A percentile compares a stretch with the other conserved stretches of the same genome.
Conservation (phyloP, 441 rosid species). For the Populus hybrid region DNA sequence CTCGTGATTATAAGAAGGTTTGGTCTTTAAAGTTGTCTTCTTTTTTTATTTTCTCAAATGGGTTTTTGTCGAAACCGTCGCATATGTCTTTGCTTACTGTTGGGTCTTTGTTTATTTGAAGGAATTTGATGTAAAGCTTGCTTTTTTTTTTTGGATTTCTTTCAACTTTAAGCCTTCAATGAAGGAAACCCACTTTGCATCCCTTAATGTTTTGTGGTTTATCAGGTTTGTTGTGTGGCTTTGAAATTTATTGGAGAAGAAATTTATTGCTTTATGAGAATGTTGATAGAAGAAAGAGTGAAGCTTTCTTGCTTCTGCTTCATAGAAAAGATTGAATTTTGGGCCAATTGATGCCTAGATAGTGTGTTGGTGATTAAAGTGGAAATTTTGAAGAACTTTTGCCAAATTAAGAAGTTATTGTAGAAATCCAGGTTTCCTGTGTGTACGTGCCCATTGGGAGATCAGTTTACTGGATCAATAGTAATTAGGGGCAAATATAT, state of each 20-base stretch:
- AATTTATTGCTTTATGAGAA: neutral
- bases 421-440: neutral
- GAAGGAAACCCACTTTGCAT: neutral
- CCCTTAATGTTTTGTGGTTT: neutral
- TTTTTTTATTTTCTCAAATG: neutral
- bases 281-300: neutral
- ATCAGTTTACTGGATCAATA: neutral
- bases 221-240: neutral
- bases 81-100: neutral
- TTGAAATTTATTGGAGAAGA: neutral
- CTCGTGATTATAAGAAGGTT: constrained; percentile 90
- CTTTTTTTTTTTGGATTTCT: neutral
- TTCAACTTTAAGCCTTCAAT: neutral
- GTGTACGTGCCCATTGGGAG: neutral
- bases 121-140: neutral
- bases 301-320: neutral
- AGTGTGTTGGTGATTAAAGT: neutral
- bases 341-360: neutral
- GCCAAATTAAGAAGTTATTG: neutral
- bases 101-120: neutral
- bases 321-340: neutral
- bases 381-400: neutral
- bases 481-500: neutral
- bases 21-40: neutral
- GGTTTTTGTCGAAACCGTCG: neutral